Evolutionary conservation across 306 rosid species (phyloP).

Genomic region (Calophaca sinica): DNA sequence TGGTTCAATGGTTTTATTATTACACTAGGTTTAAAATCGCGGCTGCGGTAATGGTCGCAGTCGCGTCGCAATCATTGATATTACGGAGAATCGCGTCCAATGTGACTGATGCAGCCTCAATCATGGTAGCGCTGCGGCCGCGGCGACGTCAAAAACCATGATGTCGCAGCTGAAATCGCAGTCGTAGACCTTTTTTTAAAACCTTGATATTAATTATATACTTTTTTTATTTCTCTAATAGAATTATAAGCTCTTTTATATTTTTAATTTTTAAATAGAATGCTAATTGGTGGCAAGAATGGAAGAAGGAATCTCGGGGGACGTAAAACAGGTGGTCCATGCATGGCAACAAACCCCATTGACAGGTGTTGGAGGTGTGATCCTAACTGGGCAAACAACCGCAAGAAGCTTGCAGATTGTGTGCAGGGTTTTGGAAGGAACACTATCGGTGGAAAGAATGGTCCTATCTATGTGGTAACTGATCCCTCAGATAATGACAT

Average conservation of each 20-base stretch:
- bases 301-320: constrained; percentile 54
- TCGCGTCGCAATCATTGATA: too few relatives aligned
- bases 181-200: too few relatives aligned
- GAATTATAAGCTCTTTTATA: background rate
- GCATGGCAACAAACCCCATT: constrained; percentile 77
- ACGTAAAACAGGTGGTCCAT: constrained; percentile 10
- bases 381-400: constrained; percentile 65
- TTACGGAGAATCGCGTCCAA: too few relatives aligned
- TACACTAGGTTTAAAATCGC: too few relatives aligned
- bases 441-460: constrained; percentile 74
- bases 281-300: background rate
- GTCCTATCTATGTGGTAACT: constrained; percentile 61
- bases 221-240: background rate
- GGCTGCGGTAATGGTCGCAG: too few relatives aligned
- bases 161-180: too few relatives aligned
- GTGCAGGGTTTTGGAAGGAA: constrained; percentile 71
- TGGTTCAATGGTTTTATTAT: too few relatives aligned
- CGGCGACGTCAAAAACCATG: too few relatives aligned
- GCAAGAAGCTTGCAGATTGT: constrained; percentile 71
- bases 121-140: too few relatives aligned
- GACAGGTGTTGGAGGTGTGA: constrained; percentile 93
- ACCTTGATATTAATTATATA: background rate
- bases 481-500: constrained; percentile 65
- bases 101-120: too few relatives aligned
- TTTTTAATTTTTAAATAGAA: constrained; percentile 45